Conservation (phyloP, 306 rosid species). For the Aeschynomene evenia region DNA sequence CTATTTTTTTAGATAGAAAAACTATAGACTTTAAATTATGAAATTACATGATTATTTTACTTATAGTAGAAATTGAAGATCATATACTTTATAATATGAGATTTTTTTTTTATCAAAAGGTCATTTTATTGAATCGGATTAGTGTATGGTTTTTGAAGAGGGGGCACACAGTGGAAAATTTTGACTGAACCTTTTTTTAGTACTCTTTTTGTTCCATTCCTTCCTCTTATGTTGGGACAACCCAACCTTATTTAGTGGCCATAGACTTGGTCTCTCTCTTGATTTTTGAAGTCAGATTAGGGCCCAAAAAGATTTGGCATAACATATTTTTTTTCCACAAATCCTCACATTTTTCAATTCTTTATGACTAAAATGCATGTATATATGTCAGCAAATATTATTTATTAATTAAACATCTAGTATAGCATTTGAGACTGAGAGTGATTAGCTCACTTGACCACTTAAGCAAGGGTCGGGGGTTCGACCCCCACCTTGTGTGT, state of each 20-base stretch:
- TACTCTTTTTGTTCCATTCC: neutral
- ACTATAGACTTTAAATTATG: no score
- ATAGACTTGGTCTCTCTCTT: neutral
- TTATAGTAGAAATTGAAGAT: no score
- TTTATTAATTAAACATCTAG: neutral
- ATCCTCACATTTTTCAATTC: neutral
- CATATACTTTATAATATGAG: no score
- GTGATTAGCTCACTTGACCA: no score
- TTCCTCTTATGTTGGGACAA: neutral
- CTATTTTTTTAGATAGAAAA: no score
- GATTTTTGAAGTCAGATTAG: neutral
- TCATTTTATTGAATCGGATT: neutral
- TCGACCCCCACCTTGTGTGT: no score
- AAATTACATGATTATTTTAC: no score
- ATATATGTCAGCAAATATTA: neutral
- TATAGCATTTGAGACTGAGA: neutral
- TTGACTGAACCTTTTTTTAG: constrained; percentile 21
- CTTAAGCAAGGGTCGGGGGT: no score
- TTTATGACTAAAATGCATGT: neutral
- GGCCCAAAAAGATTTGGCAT: neutral
- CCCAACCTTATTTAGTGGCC: neutral
- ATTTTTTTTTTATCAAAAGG: no score
- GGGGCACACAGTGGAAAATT: constrained; percentile 18
- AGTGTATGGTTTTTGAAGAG: neutral
- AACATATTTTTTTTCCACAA: neutral